Evolutionary conservation across 2,329 filamentous ascomycete genomes (phyloP).

Genomic region (Talaromyces sp.): DNA sequence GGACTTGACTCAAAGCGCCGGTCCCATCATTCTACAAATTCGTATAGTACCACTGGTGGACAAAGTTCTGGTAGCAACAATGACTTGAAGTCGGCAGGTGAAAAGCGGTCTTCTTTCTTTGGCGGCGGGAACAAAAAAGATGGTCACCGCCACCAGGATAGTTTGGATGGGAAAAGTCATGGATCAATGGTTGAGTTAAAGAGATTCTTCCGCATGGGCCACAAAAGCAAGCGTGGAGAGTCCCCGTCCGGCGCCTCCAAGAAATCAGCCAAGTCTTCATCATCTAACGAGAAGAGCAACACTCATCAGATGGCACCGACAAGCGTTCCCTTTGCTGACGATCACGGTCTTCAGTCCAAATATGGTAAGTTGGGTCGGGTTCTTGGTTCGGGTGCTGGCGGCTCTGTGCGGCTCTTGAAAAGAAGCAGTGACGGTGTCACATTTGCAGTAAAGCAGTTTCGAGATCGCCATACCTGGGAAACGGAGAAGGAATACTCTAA

Average conservation of each 20-base stretch:
- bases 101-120: conserved; percentile 55
- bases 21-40: conserved; percentile 46
- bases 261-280: conserved; percentile 45
- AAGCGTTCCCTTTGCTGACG: conserved; percentile 81
- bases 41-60: not conserved
- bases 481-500: conserved; percentile 94
- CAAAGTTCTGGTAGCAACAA: conserved; percentile 1
- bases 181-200: conserved; percentile 93
- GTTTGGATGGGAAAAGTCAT: conserved; percentile 52
- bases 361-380: conserved; percentile 96
- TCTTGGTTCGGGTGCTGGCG: conserved; percentile 87
- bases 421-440: conserved; percentile 86
- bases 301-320: conserved; percentile 50
- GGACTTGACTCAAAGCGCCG: conserved; percentile 65
- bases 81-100: conserved; percentile 28
- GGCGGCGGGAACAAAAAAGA: conserved; percentile 49
- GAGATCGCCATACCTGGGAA: conserved; percentile 87
- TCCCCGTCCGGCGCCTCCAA: conserved; percentile 62
- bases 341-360: conserved; percentile 83
- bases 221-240: conserved; percentile 60
- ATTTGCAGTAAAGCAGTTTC: conserved; percentile 97
- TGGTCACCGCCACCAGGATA: conserved; percentile 31
- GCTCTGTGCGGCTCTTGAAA: conserved; percentile 91
- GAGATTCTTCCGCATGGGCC: conserved; percentile 80
- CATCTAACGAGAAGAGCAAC: conserved; percentile 52